These are phyloP conservation scores for Xylaria sp. DNA, from an alignment of 2,329 filamentous ascomycete genomes.

Conservation along the genomic window DNA sequence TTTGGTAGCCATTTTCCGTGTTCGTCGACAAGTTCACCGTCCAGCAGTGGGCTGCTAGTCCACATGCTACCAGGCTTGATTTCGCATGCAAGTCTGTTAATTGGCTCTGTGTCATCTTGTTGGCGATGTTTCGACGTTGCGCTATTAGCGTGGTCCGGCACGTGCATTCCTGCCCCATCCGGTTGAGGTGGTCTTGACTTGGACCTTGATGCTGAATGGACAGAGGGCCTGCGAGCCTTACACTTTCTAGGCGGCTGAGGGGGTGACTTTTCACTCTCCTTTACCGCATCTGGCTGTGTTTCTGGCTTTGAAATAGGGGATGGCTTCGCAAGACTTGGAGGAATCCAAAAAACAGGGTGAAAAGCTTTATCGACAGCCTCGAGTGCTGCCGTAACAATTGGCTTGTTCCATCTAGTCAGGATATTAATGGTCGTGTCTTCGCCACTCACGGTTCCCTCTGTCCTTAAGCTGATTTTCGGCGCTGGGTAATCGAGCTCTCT, in stretches of 20 bases:
- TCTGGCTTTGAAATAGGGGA: background rate
- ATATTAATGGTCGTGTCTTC: background rate
- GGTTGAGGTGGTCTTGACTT: background rate
- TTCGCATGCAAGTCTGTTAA: background rate
- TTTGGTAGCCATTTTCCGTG: background rate
- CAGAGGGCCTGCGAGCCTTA: background rate
- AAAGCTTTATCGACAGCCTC: background rate
- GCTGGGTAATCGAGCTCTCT: background rate
- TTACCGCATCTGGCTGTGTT: background rate
- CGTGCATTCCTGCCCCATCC: background rate
- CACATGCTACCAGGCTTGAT: background rate
- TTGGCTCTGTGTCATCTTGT: background rate
- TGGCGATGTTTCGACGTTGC: background rate
- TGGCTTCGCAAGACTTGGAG: background rate
- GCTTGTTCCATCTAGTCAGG: background rate
- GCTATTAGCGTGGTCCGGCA: background rate
- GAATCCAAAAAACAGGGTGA: background rate
- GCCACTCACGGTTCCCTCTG: background rate
- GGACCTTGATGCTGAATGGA: background rate
- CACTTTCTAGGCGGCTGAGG: background rate
- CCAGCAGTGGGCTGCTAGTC: background rate
- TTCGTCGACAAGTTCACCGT: background rate
- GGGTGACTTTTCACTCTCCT: background rate
- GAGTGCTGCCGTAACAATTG: background rate
- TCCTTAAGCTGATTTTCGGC: background rate